Evolutionary conservation across 2,329 filamentous ascomycete genomes (phyloP).

Genomic region (Diaporthe sp.): DNA sequence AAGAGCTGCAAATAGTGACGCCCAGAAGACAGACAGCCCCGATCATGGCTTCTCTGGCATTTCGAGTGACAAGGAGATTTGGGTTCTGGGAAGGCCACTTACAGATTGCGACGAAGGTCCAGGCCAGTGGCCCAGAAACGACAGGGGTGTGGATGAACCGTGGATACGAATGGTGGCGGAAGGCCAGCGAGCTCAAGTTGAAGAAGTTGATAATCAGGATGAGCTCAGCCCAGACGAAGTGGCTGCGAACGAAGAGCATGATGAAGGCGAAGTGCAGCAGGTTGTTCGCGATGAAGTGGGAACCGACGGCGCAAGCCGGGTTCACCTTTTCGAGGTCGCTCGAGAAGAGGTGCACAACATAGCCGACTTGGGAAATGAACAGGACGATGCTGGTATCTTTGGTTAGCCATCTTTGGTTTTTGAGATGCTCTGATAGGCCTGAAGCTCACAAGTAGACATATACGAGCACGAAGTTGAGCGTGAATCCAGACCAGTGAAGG

Average conservation of each 20-base stretch:
- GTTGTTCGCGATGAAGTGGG: conserved; percentile 89
- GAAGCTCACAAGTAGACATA: conserved; percentile 79
- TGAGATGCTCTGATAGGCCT: background rate
- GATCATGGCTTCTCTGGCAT: too few species aligned
- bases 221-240: conserved; percentile 81
- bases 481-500: conserved; percentile 76
- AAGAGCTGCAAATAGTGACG: background rate
- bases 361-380: conserved; percentile 80
- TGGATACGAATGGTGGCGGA: conserved; percentile 78
- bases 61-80: too few species aligned
- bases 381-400: conserved; percentile 69
- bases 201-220: conserved; percentile 83
- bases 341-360: conserved; percentile 81
- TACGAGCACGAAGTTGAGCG: conserved; percentile 72
- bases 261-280: conserved; percentile 84
- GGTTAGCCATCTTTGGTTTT: background rate
- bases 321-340: conserved; percentile 70
- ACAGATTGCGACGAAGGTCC: conserved; percentile 84
- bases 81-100: background rate
- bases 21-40: too few species aligned
- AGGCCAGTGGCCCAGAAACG: conserved; percentile 82
- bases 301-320: conserved; percentile 79
- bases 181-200: conserved; percentile 83
- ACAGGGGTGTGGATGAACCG: conserved; percentile 81
- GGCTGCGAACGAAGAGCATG: conserved; percentile 81